These are phyloP conservation scores for Populus hybrid DNA, from an alignment of 441 rosid species.

Conservation along the genomic window DNA sequence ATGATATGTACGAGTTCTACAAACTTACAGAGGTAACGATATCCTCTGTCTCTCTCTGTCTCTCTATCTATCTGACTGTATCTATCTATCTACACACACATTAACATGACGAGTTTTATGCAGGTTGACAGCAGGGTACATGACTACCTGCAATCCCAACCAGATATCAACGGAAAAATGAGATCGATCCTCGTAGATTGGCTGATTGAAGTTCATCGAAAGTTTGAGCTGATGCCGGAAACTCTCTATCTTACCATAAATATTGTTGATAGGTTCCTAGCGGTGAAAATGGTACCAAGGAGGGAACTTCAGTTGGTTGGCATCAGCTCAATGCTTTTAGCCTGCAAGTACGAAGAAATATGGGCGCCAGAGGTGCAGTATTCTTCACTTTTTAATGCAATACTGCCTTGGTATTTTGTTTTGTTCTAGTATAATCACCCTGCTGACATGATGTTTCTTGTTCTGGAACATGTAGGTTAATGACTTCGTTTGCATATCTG, in stretches of 20 bases:
- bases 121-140: constrained; percentile 61
- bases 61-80: background rate
- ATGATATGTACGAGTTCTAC: constrained; percentile 81
- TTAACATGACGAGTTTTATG: constrained; percentile 7
- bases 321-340: constrained; percentile 71
- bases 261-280: constrained; percentile 70
- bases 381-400: background rate
- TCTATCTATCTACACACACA: background rate
- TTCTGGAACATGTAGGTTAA: constrained; percentile 40
- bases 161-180: constrained; percentile 76
- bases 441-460: background rate
- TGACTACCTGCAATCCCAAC: constrained; percentile 63
- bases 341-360: constrained; percentile 88
- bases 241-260: constrained; percentile 76
- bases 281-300: constrained; percentile 52
- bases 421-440: background rate
- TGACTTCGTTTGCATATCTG: constrained; percentile 74
- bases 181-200: constrained; percentile 80
- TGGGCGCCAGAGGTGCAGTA: constrained; percentile 75
- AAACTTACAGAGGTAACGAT: constrained; percentile 67
- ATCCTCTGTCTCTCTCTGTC: background rate
- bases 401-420: background rate
- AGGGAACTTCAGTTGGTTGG: constrained; percentile 80
- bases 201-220: constrained; percentile 78
- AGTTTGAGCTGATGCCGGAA: constrained; percentile 77